These are phyloP conservation scores for Gymnopilus dilepis DNA, from an alignment of 768 basidiomycete species.

Conservation along the genomic window DNA sequence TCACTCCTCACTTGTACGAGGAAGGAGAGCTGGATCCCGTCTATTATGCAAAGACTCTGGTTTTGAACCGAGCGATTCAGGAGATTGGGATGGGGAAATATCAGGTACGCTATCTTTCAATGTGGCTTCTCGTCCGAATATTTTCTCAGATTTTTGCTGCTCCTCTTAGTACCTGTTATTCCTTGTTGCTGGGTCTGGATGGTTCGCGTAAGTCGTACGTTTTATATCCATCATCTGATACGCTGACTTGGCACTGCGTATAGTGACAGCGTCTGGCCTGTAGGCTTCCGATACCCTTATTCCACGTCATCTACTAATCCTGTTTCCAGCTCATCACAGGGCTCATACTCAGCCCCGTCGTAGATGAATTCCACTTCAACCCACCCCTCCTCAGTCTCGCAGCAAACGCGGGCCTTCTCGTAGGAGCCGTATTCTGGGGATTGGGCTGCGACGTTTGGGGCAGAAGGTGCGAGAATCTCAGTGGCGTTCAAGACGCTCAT, in stretches of 20 bases:
- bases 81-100: slow-evolving; percentile 77
- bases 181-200: slow-evolving; percentile 73
- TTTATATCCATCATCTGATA: not conserved
- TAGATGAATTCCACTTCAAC: slow-evolving; percentile 65
- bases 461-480: slow-evolving; percentile 49
- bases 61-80: slow-evolving; percentile 65
- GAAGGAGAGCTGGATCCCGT: slow-evolving; percentile 52
- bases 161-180: slow-evolving; percentile 70
- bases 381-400: slow-evolving; percentile 69
- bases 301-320: too few species aligned
- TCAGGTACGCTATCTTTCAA: slow-evolving; percentile 43
- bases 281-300: too few species aligned
- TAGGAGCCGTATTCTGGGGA: slow-evolving; percentile 73
- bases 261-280: slow-evolving; percentile 78
- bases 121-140: too few species aligned
- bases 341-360: slow-evolving; percentile 65
- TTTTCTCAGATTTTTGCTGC: too few species aligned
- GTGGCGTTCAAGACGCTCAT: too few species aligned
- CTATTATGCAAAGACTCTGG: slow-evolving; percentile 60
- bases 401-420: slow-evolving; percentile 69
- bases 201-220: slow-evolving; percentile 64
- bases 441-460: slow-evolving; percentile 75
- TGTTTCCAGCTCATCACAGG: slow-evolving; percentile 66
- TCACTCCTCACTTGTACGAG: slow-evolving; percentile 25
- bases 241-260: not conserved